phyloP scores from a whole-genome alignment of 2,329 filamentous ascomycete species.

The Achaetomium macrosporum region DNA sequence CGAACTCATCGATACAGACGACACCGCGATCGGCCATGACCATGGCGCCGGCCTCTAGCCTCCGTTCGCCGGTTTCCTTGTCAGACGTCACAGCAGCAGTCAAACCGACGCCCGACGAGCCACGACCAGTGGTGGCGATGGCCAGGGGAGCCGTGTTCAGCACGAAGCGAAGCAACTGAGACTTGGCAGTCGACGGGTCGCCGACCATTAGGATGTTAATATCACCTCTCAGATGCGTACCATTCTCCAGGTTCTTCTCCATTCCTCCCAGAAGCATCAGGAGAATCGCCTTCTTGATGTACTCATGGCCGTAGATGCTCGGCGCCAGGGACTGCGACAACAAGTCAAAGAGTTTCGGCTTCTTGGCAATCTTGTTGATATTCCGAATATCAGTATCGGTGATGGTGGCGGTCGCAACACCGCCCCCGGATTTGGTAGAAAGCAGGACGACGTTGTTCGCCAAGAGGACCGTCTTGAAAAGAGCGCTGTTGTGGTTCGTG shows the following conservation, averaged over 20 bases:
- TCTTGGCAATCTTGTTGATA: slow-evolving; percentile 96
- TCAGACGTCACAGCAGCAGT: slow-evolving; percentile 94
- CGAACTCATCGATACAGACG: slow-evolving; percentile 98
- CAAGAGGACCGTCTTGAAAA: slow-evolving; percentile 89
- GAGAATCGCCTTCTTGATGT: slow-evolving; percentile 96
- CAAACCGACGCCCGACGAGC: slow-evolving; percentile 94
- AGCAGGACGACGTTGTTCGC: slow-evolving; percentile 94
- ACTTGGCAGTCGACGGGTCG: slow-evolving; percentile 97
- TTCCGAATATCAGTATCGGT: slow-evolving; percentile 97
- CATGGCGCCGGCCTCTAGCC: slow-evolving; percentile 96
- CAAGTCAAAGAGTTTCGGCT: slow-evolving; percentile 86
- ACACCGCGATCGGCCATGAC: slow-evolving; percentile 95
- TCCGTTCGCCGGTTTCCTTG: slow-evolving; percentile 92
- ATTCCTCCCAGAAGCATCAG: slow-evolving; percentile 92
- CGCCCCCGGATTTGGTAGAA: slow-evolving; percentile 92
- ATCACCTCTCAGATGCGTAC: slow-evolving; percentile 93
- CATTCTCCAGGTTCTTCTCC: slow-evolving; percentile 98
- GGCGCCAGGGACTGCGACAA: slow-evolving; percentile 91
- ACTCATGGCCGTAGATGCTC: slow-evolving; percentile 93
- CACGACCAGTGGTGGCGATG: slow-evolving; percentile 93
- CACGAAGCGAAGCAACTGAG: slow-evolving; percentile 93
- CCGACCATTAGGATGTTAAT: slow-evolving; percentile 99
- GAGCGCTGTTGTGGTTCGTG: slow-evolving; percentile 79
- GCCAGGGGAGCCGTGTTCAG: slow-evolving; percentile 94
- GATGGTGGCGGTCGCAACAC: slow-evolving; percentile 84